phyloP scores from a whole-genome alignment of 2,329 filamentous ascomycete genomes.

The Blumeriella jaapii region DNA sequence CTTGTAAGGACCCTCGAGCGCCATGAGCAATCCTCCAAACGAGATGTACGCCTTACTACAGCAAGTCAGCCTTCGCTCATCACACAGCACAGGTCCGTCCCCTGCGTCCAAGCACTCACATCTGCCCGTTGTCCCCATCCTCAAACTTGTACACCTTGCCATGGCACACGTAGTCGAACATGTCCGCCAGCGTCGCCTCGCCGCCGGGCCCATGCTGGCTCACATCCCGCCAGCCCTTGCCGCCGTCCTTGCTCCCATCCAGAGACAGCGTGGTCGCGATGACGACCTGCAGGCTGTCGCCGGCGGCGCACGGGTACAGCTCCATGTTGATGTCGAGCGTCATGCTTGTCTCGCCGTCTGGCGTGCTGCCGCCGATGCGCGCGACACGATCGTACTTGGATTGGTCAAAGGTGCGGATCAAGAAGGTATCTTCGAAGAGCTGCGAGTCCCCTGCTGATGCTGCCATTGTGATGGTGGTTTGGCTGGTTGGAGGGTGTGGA shows the following conservation, averaged over 20 bases:
- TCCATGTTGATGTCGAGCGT: slow-evolving; percentile 90
- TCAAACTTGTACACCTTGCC: slow-evolving; percentile 86
- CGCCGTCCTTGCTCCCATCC: slow-evolving; percentile 71
- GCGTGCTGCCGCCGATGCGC: slow-evolving; percentile 66
- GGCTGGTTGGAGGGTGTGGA: too few species aligned
- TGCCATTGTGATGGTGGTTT: slow-evolving; percentile 16
- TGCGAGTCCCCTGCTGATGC: slow-evolving; percentile 68
- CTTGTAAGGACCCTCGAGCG: slow-evolving; percentile 87
- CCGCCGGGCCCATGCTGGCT: slow-evolving; percentile 39
- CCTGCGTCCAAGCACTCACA: slow-evolving; percentile 46
- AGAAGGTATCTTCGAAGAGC: slow-evolving; percentile 90
- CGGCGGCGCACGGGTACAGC: slow-evolving; percentile 65
- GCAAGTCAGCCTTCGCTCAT: slow-evolving; percentile 6
- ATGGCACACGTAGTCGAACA: slow-evolving; percentile 80
- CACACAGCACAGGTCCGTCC: not conserved
- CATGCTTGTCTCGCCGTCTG: slow-evolving; percentile 64
- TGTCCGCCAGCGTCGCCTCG: slow-evolving; percentile 57
- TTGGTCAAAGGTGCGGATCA: slow-evolving; percentile 64
- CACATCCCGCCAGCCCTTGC: slow-evolving; percentile 72
- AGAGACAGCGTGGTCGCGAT: slow-evolving; percentile 77
- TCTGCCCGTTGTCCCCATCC: slow-evolving; percentile 66
- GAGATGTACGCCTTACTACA: slow-evolving; percentile 83
- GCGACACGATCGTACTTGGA: slow-evolving; percentile 93
- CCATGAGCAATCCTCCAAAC: slow-evolving; percentile 84
- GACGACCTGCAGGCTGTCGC: slow-evolving; percentile 69